Evolutionary conservation across 352 stramenopile genomes (phyloP), one percentile per base, ranked within the genome.

Genomic region (Phytopythium cucurbitacearum): DNA sequence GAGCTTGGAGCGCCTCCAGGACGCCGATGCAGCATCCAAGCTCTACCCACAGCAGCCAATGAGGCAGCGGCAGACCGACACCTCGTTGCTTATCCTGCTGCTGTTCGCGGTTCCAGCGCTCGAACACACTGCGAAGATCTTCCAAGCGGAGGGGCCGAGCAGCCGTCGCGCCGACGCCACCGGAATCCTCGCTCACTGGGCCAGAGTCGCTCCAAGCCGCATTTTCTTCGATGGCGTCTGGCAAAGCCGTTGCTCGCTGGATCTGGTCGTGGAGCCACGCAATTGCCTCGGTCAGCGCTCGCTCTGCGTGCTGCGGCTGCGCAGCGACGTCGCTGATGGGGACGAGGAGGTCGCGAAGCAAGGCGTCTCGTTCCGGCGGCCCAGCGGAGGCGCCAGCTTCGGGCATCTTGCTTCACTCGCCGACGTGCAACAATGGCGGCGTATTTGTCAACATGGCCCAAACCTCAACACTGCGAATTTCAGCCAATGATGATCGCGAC

Each of bases 41-140:
- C 33, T 72, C 50, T 12, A 40, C n/a, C 67, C 67, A 76, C 53
- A 62, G 5, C 36, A 76, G 59, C 67, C 67, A 76, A 9, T 69
- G 32, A 11, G 28, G 52, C 21, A 39, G 16, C 8, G 21, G 59
- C 32, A 71, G 48, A 13, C 45, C 11, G 8, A 41, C 5, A 8
- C 34, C 32, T 9, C 46, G 40, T 15, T 39, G 46, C 34, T 42
- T 3, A 7, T 53, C 42, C 11, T 55, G 35, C 56, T 40, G 50
- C 39, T 64, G 59, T 43, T 56, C 35, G 15, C 59, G 49, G 40
- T 66, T 50, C 63, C 63, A 76, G 34, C 53, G 45, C 10, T 35
- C 40, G 54, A 72, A 69, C 15, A 64, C 53, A 5, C 57, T 51
- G 32, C 39, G 12, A 2, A 65, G 39, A 38, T 56, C 47, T 34